A percentile compares a stretch with the other conserved stretches of the same genome.
phyloP scores from a whole-genome alignment of 768 basidiomycete species.

The Flagelloscypha sp. region DNA sequence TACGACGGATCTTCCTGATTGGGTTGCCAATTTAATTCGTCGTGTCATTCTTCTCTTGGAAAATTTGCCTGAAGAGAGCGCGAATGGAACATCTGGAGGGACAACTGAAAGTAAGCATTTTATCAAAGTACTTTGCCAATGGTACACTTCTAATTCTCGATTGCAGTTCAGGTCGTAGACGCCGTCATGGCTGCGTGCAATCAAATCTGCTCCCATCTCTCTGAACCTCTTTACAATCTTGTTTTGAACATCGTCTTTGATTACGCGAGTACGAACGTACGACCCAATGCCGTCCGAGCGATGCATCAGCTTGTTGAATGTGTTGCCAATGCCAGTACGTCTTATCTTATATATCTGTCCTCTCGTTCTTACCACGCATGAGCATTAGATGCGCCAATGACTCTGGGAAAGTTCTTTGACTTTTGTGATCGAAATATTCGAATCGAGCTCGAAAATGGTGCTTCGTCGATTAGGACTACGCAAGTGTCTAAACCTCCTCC shows the following conservation, averaged over 20 bases:
- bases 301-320: constrained; percentile 83
- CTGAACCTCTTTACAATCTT: constrained; percentile 67
- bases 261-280: constrained; percentile 73
- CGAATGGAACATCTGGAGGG: constrained; percentile 52
- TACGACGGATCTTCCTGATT: constrained; percentile 70
- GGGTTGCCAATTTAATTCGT: constrained; percentile 76
- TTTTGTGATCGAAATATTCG: constrained; percentile 65
- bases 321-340: constrained; percentile 75
- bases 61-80: constrained; percentile 79
- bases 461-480: constrained; percentile 66
- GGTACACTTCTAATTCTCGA: constrained; percentile 4
- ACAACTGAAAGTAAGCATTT: constrained; percentile 47
- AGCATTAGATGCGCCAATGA: constrained; percentile 69
- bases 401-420: constrained; percentile 69
- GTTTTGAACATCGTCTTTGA: constrained; percentile 79
- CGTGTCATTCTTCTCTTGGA: constrained; percentile 74
- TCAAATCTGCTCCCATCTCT: constrained; percentile 69
- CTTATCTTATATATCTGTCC: too few relatives aligned
- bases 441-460: constrained; percentile 77
- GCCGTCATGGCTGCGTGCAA: constrained; percentile 69
- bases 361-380: too few relatives aligned
- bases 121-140: constrained; percentile 3
- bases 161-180: constrained; percentile 63
- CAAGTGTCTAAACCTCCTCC: constrained; percentile 60
- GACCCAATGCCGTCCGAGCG: constrained; percentile 79